phyloP scores from a whole-genome alignment of 108 stramenopile genomes.

The Cyclotella sp. region DNA sequence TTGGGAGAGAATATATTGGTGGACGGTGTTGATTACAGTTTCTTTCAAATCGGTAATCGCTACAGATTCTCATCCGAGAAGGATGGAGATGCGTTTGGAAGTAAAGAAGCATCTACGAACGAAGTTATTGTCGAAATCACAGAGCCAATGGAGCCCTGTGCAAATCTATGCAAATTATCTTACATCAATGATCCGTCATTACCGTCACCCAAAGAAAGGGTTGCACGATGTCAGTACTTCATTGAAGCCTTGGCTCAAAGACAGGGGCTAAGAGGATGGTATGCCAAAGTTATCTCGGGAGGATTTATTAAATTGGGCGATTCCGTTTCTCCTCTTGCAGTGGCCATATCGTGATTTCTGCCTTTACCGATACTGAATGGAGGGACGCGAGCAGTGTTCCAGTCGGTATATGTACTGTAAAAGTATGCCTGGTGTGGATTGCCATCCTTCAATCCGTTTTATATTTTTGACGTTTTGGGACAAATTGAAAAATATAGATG shows the following conservation, averaged over 20 bases:
- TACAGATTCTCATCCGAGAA: conserved; percentile 42
- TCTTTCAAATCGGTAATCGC: conserved; percentile 54
- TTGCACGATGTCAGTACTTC: conserved; percentile 55
- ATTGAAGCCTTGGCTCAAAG: conserved; percentile 38
- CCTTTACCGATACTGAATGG: too few species aligned
- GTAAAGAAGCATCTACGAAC: neutral
- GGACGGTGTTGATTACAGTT: conserved; percentile 49
- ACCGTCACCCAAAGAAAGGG: conserved; percentile 42
- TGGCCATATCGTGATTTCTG: too few species aligned
- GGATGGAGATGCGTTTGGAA: neutral
- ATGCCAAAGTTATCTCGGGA: conserved; percentile 58
- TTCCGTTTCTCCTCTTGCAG: conserved; percentile 17
- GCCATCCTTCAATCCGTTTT: too few species aligned
- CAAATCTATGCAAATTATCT: conserved; percentile 63
- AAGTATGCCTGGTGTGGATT: too few species aligned
- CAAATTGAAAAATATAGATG: too few species aligned
- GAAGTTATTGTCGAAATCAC: conserved; percentile 64
- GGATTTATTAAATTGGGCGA: conserved; percentile 48
- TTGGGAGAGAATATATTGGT: conserved; percentile 70
- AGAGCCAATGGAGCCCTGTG: conserved; percentile 65
- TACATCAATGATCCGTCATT: conserved; percentile 54
- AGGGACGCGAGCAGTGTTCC: too few species aligned
- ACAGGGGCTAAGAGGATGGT: conserved; percentile 71
- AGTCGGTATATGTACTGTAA: too few species aligned
- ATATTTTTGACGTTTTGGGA: too few species aligned